Conservation (phyloP, 306 rosid species). For the Biancaea sappan region DNA sequence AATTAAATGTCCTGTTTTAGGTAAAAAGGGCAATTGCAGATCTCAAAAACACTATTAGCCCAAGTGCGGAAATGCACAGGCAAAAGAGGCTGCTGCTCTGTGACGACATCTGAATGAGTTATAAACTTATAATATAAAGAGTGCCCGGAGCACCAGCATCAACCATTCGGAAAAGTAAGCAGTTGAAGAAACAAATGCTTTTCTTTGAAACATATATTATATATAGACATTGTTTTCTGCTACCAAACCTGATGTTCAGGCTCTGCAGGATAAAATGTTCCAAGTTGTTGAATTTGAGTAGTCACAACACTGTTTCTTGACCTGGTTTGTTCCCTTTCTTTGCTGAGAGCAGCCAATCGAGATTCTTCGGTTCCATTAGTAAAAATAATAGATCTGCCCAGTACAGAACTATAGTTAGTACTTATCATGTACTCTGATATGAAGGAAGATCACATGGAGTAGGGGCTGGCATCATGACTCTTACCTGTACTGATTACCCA, state of each 20-base stretch:
- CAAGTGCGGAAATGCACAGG: conserved; percentile 19
- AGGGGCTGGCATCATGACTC: conserved; percentile 10
- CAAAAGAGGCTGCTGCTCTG: background rate
- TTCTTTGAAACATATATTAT: conserved; percentile 10
- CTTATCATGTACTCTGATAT: conserved; percentile 15
- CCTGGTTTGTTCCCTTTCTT: conserved; percentile 82
- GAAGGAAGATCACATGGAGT: conserved; percentile 9
- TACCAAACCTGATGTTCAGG: conserved; percentile 85
- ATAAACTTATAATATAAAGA: background rate
- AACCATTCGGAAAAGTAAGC: conserved; percentile 11
- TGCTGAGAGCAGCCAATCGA: conserved; percentile 71
- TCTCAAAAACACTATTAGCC: conserved; percentile 5
- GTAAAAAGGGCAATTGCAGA: conserved; percentile 18
- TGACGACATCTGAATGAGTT: background rate
- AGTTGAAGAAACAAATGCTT: background rate
- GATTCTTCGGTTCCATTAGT: conserved; percentile 78
- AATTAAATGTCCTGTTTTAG: background rate
- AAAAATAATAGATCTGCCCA: conserved; percentile 78
- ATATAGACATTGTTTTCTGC: conserved; percentile 16
- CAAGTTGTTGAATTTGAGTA: conserved; percentile 74
- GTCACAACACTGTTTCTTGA: conserved; percentile 75
- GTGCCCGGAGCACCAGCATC: background rate
- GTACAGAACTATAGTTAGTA: conserved; percentile 20
- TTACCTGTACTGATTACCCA: conserved; percentile 90
- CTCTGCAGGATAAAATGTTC: conserved; percentile 77